Percentiles rank a stretch among this genome's conserved stretches.
Evolutionary conservation across 208 protist species (phyloP).

Genomic region (Porcisia deanei): DNA sequence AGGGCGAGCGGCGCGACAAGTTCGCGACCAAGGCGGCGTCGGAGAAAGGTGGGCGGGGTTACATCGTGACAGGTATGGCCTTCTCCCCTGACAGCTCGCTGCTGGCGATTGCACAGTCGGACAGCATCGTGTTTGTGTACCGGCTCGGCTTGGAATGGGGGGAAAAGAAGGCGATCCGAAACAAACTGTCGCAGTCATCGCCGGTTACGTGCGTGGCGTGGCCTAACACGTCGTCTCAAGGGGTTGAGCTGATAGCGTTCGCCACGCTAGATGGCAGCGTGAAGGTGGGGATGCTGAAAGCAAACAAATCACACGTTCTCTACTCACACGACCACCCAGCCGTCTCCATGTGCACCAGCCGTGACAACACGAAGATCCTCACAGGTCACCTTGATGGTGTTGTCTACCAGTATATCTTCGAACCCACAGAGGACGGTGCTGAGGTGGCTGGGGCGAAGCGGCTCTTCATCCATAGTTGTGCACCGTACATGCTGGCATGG

Average conservation of each 20-base stretch:
- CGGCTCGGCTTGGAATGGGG: conserved; percentile 96
- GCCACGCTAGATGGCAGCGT: conserved; percentile 95
- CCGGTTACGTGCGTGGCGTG: conserved; percentile 94
- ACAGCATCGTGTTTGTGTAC: conserved; percentile 97
- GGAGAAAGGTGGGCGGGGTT: conserved; percentile 84
- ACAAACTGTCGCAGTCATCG: conserved; percentile 94
- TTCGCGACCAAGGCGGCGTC: conserved; percentile 94
- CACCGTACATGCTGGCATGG: conserved; percentile 92
- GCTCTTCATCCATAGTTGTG: conserved; percentile 86
- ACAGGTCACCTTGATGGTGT: conserved; percentile 93
- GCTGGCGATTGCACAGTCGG: conserved; percentile 96
- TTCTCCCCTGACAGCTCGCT: conserved; percentile 96
- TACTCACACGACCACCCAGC: conserved; percentile 92
- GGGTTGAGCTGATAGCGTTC: conserved; percentile 94
- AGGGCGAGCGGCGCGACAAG: conserved; percentile 94
- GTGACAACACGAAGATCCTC: conserved; percentile 88
- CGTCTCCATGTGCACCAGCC: conserved; percentile 73
- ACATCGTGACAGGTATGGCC: conserved; percentile 89
- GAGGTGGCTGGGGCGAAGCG: conserved; percentile 74
- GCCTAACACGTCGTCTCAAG: conserved; percentile 87
- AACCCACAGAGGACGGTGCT: conserved; percentile 67
- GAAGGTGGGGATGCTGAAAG: conserved; percentile 92
- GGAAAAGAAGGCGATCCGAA: conserved; percentile 97
- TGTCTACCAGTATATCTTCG: conserved; percentile 89
- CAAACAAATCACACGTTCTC: conserved; percentile 94